Evolutionary conservation across 1,284 basidiomycete species (phyloP), one percentile per base, ranked within the genome.

Genomic region (Ustilago bromivora): DNA sequence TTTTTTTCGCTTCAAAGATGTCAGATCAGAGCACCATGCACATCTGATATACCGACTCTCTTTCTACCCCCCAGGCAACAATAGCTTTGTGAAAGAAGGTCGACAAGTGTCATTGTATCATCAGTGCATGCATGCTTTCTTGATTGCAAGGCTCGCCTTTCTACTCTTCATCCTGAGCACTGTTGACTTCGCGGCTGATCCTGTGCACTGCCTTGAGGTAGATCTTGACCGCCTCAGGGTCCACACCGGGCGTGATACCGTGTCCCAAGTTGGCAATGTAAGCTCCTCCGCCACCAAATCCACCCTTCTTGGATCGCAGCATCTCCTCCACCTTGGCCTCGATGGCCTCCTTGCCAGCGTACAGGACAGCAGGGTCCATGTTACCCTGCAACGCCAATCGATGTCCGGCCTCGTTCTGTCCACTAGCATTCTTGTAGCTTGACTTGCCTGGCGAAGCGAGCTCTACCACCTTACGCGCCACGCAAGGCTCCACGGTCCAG

Each of bases 191-290:
- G 10, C 77, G 57, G 47, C 77, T 78, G 61, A 83, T 71, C 47
- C 81, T 72, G 64, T 84, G 84, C 34, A 86, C 81, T 19, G 81
- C 79, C 69, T 81, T 77, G 52, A 86, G 74, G 71, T 81, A 86
- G 38, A 71, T 74, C 59, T 70, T 73, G 59, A 86, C 67, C n/a
- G 82, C 73, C 63, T 85, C 83, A 9, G 84, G 83, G 74, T 86
- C 84, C 3, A 85, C 84, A 28, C 81, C 82, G 5, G 84, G 84
- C n/a, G 84, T 85, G 80, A 99, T 97, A 4, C 96, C 96, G 87
- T 99, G 97, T 2, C 97, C 97, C 38, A 99, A 88, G 87, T 99
- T 99, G 32, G 93, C 93, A 83, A 99, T 98, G 51, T 87, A 87
- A 6, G 90, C 90, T 68, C 87, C 89, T 49, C 69, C 70, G 12